Conservation (phyloP, 495 filamentous ascomycete species). For the Hyaloscypha finlandica region DNA sequence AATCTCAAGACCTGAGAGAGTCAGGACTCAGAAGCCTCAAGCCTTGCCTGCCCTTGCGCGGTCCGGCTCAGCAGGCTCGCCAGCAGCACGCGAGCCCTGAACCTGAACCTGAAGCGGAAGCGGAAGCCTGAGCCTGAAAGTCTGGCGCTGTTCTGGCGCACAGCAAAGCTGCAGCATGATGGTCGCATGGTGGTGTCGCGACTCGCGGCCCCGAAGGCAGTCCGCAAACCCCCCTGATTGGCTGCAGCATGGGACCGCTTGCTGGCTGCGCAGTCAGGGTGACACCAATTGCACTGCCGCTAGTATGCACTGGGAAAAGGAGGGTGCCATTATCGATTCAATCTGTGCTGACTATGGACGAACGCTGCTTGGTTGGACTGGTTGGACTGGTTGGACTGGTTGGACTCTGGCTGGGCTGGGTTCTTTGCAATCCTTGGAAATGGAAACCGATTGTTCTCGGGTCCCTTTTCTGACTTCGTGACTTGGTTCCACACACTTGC, state of each 20-base stretch:
- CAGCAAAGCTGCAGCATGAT: constrained; percentile 7
- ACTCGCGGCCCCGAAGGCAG: not conserved
- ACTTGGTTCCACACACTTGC: constrained; percentile 10
- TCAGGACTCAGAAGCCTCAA: not conserved
- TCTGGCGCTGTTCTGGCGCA: not conserved
- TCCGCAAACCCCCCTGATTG: not conserved
- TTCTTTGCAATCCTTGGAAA: not conserved
- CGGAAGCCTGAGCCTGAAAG: too few species aligned
- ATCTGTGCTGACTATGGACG: constrained; percentile 8
- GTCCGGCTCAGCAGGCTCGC: not conserved
- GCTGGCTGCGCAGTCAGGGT: constrained; percentile 2
- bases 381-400: too few species aligned
- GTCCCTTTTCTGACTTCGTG: constrained; percentile 1
- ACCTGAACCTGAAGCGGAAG: not conserved
- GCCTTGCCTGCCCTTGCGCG: not conserved
- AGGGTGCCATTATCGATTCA: constrained; percentile 14
- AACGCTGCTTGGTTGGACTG: not conserved
- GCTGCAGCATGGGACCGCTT: constrained; percentile 3
- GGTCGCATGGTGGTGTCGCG: constrained; percentile 8
- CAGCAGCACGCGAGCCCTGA: not conserved
- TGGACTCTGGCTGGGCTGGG: constrained; percentile 1
- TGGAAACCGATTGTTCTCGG: not conserved
- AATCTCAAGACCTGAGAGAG: too few species aligned
- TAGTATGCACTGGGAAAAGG: not conserved
- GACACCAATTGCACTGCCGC: not conserved